Evolutionary conservation across 495 filamentous ascomycete genomes (phyloP).

Genomic region (Bombardia bombarda): DNA sequence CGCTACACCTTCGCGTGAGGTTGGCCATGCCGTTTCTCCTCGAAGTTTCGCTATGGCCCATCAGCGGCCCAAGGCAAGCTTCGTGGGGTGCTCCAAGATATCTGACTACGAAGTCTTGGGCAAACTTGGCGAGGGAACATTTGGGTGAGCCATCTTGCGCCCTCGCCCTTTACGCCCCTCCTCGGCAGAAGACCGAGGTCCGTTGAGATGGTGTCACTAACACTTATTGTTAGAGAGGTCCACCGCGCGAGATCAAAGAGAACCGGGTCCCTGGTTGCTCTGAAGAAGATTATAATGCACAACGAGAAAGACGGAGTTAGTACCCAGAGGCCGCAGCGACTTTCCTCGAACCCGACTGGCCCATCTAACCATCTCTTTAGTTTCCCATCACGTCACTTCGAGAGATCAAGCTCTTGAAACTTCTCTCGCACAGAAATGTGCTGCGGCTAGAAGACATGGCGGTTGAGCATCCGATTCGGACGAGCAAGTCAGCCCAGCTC

Average conservation of each 20-base stretch:
- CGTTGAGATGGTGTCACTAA: no score
- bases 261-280: conserved; percentile 63
- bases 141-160: conserved; percentile 58
- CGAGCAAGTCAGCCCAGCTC: conserved; percentile 36
- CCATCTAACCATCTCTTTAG: conserved; percentile 14
- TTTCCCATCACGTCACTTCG: conserved; percentile 74
- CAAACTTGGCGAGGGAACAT: conserved; percentile 96
- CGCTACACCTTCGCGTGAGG: conserved; percentile 10
- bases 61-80: conserved; percentile 44
- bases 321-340: conserved; percentile 2
- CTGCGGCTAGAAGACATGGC: conserved; percentile 91
- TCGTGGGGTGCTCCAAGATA: conserved; percentile 81
- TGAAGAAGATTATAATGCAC: conserved; percentile 94
- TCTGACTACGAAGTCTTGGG: conserved; percentile 77
- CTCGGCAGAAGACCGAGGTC: no score
- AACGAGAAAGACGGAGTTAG: conserved; percentile 75
- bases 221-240: conserved; percentile 73
- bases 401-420: conserved; percentile 94
- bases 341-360: background rate
- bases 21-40: conserved; percentile 24
- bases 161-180: no score
- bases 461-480: conserved; percentile 65
- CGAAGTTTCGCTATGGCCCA: conserved; percentile 37
- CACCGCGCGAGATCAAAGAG: conserved; percentile 77
- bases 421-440: conserved; percentile 83